Conservation (phyloP, 78 protist genomes). For the Dictyostelium intermedium region DNA sequence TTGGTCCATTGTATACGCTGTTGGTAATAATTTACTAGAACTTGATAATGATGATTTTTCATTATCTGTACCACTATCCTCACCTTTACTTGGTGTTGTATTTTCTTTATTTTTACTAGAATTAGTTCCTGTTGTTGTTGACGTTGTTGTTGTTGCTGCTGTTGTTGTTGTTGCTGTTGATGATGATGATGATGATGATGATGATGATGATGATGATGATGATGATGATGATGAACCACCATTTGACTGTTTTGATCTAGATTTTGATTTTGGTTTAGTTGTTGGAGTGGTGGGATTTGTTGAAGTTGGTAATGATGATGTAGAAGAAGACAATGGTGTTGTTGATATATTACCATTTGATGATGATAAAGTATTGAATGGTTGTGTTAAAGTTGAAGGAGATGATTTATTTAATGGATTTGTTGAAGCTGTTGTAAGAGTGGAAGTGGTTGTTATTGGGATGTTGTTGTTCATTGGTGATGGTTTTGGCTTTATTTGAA, state of each 20-base stretch:
- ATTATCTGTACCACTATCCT: neutral
- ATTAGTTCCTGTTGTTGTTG: neutral
- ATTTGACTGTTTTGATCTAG: neutral
- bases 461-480: neutral
- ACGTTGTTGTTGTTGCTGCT: neutral
- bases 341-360: neutral
- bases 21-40: neutral
- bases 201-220: too few relatives aligned
- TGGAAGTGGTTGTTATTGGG: neutral
- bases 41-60: neutral
- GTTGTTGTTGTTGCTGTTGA: neutral
- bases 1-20: neutral
- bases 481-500: neutral
- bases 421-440: conserved; percentile 7
- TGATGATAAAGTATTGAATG: neutral
- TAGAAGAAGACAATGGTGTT: neutral
- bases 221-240: neutral
- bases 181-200: too few relatives aligned
- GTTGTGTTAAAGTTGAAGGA: neutral
- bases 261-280: neutral
- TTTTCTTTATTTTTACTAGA: neutral
- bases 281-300: neutral
- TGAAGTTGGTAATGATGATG: neutral
- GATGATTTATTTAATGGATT: neutral
- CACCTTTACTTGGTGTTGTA: neutral